phyloP scores from a whole-genome alignment of 331 rosid genomes.

The Erythrophleum ivorense region DNA sequence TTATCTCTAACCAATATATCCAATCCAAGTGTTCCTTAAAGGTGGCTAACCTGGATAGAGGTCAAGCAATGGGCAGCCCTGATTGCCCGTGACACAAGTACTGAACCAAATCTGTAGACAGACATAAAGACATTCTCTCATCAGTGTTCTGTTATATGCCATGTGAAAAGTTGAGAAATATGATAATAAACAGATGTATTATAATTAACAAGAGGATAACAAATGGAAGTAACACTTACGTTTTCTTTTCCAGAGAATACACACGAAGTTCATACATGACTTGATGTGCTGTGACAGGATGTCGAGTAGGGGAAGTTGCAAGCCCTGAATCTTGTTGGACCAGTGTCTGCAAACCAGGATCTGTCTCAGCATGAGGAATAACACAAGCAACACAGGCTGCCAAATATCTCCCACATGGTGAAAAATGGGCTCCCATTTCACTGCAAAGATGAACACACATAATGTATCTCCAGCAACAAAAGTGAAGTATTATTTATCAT shows the following conservation, averaged over 20 bases:
- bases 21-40: too few relatives aligned
- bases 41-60: slow-evolving; percentile 71
- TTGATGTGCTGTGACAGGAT: slow-evolving; percentile 80
- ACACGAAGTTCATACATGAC: slow-evolving; percentile 81
- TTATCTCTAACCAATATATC: too few relatives aligned
- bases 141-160: too few relatives aligned
- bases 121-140: too few relatives aligned
- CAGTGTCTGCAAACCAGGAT: slow-evolving; percentile 60
- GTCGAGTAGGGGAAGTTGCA: slow-evolving; percentile 82
- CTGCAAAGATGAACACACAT: too few relatives aligned
- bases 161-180: too few relatives aligned
- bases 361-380: slow-evolving; percentile 77
- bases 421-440: too few relatives aligned
- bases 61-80: slow-evolving; percentile 90
- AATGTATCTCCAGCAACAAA: too few relatives aligned
- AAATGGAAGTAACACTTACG: slow-evolving; percentile 60
- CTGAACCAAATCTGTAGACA: slow-evolving; percentile 69
- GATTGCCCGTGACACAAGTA: too few relatives aligned
- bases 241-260: slow-evolving; percentile 81
- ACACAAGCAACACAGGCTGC: slow-evolving; percentile 96
- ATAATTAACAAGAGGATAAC: too few relatives aligned
- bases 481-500: too few relatives aligned
- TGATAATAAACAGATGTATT: too few relatives aligned
- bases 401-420: slow-evolving; percentile 94
- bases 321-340: slow-evolving; percentile 58